These are phyloP conservation scores for Laguncularia racemosa DNA, from an alignment of 345 rosid species.

Conservation along the genomic window DNA sequence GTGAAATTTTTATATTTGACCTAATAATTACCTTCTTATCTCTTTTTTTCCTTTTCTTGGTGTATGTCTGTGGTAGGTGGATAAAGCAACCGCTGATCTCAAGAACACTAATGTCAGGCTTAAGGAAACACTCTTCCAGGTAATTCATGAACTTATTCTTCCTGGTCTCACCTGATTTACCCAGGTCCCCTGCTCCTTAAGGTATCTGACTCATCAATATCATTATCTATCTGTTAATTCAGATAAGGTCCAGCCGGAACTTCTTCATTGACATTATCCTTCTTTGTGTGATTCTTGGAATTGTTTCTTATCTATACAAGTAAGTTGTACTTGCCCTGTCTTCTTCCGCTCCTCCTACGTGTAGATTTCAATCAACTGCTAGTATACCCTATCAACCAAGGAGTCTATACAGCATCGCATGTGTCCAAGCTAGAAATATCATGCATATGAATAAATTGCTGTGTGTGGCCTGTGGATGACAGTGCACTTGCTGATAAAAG, in stretches of 20 bases:
- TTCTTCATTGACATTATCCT: conserved; percentile 72
- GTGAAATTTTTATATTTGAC: too few relatives aligned
- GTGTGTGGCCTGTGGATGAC: too few relatives aligned
- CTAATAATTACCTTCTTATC: too few relatives aligned
- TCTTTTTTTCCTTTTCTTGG: conserved; percentile 3
- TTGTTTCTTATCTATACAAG: conserved; percentile 63
- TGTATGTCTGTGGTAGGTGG: conserved; percentile 35
- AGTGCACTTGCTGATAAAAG: too few relatives aligned
- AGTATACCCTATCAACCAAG: too few relatives aligned
- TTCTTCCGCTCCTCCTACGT: neutral
- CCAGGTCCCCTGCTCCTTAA: neutral
- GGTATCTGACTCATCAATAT: conserved; percentile 1
- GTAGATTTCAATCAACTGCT: too few relatives aligned
- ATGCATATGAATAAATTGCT: too few relatives aligned
- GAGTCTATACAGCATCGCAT: too few relatives aligned
- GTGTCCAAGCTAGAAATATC: too few relatives aligned
- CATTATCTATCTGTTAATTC: conserved; percentile 11
- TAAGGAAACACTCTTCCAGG: conserved; percentile 61
- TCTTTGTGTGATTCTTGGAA: conserved; percentile 63
- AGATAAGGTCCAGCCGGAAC: conserved; percentile 73
- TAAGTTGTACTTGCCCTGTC: conserved; percentile 25
- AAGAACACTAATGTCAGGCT: conserved; percentile 68
- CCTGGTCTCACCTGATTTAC: neutral
- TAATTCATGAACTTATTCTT: conserved; percentile 16
- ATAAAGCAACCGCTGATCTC: conserved; percentile 56